phyloP scores from a whole-genome alignment of 805 yeast species.

The Saccharomycopsis fibuligera region DNA sequence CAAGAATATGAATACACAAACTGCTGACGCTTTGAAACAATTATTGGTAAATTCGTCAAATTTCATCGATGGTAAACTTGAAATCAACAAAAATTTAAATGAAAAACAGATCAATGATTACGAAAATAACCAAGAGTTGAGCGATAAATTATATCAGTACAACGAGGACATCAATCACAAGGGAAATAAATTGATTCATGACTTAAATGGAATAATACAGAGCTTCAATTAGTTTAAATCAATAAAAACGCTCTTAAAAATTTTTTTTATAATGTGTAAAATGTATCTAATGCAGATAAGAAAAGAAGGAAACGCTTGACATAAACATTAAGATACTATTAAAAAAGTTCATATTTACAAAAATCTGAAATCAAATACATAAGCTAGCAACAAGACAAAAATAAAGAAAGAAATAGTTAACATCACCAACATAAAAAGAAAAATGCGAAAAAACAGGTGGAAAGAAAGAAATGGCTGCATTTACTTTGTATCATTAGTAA shows the following conservation, averaged over 20 bases:
- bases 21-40: slow-evolving; percentile 1
- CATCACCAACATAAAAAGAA: not conserved
- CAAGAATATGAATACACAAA: not conserved
- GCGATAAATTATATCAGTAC: slow-evolving; percentile 3
- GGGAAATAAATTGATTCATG: slow-evolving; percentile 4
- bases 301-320: not conserved
- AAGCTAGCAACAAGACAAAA: too few relatives aligned
- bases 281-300: not conserved
- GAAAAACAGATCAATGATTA: not conserved
- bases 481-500: slow-evolving; percentile 22
- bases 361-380: too few relatives aligned
- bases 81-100: not conserved
- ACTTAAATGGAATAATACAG: slow-evolving; percentile 9
- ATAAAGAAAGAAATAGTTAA: too few relatives aligned
- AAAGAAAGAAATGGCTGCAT: not conserved
- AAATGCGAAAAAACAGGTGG: not conserved
- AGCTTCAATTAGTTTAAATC: not conserved
- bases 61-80: slow-evolving; percentile 4
- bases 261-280: not conserved
- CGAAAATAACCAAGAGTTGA: slow-evolving; percentile 1
- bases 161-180: slow-evolving; percentile 1
- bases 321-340: not conserved
- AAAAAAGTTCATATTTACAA: not conserved
- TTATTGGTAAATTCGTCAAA: slow-evolving; percentile 4
- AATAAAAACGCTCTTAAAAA: too few relatives aligned